These are phyloP conservation scores for Phytopythium litorale DNA, from an alignment of 352 stramenopile species.

Conservation along the genomic window DNA sequence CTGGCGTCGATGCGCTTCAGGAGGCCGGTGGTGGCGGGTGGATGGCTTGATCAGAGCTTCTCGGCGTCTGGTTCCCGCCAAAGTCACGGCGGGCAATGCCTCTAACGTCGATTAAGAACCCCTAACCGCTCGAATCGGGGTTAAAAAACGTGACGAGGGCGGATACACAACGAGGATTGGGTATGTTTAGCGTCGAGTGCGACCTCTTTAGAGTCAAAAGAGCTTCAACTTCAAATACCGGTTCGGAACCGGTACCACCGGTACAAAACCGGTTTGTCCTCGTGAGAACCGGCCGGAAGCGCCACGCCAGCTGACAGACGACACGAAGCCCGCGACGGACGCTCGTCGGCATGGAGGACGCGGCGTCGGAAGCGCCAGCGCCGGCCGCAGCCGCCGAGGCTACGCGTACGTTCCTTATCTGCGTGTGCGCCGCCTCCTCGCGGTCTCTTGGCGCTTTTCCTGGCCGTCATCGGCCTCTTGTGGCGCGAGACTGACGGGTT, in stretches of 20 bases:
- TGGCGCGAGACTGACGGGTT: neutral
- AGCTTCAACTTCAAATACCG: too few relatives aligned
- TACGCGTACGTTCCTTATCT: neutral
- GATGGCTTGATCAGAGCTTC: neutral
- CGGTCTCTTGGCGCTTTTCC: neutral
- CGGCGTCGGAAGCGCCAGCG: neutral
- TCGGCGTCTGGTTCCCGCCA: neutral
- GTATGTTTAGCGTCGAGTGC: too few relatives aligned
- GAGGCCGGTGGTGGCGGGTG: neutral
- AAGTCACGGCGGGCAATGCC: neutral
- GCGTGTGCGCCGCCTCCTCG: neutral
- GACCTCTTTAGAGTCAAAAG: too few relatives aligned
- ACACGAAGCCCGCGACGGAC: neutral
- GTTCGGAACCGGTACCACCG: too few relatives aligned
- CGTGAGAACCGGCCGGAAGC: neutral
- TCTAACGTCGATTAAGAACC: too few relatives aligned
- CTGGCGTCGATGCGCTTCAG: too few relatives aligned
- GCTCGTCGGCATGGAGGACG: neutral
- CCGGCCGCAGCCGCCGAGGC: neutral
- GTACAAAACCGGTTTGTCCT: neutral
- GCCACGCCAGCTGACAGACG: neutral
- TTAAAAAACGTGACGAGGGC: too few relatives aligned
- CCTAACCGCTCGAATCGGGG: neutral
- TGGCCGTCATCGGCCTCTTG: neutral
- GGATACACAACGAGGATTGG: too few relatives aligned